Evolutionary conservation across 2,329 filamentous ascomycete species (phyloP), one percentile per base, ranked within the genome.

Genomic region (Bipolaris victoriae): DNA sequence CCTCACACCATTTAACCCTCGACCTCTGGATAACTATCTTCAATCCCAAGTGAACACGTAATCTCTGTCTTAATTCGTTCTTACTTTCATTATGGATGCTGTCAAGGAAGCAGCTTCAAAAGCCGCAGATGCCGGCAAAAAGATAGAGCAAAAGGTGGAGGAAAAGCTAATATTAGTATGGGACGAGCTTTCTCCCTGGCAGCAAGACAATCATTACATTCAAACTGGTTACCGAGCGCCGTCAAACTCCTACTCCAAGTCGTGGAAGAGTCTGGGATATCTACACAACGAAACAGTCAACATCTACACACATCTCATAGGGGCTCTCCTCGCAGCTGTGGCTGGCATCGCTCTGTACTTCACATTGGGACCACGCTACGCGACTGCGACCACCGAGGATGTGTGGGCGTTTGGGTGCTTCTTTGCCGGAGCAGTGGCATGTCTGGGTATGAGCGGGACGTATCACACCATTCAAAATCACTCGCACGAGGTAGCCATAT

Each of bases 391-490:
- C 0, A 52, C 44, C 22, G 72, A 77, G 39, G 77, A 79, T 49
- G 61, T 77, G 0, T 60, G 70, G 13, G 75, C 72, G 1, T 77
- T 79, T 36, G 62, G 66, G 6, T 76, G 75, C 53, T 79, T 73
- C 64, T 79, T 78, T 40, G 49, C 67, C 3, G 76, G 77, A 10
- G 80, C 80, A 0, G 66, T 77, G 1, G 70, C 70, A 4, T 83
- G 81, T 60, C 60, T 83, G 31, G 78, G 78, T 5, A 80, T 82
- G 77, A 79, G 76, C 54, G 79, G 92, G 5, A 90, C 89, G 2
- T 99, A 88, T 73, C 95, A 99, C 74, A 85, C 90, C 1, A 84
- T 97, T 46, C 87, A 84, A 20, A 97, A 97, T 65, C 95, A 99
- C 76, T 95, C 90, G 16, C 85, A 87, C 36, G 77, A 78, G 1